Evolutionary conservation across 768 basidiomycete species (phyloP), one percentile per base, ranked within the genome.

Genomic region (Lanmaoa rubissima): DNA sequence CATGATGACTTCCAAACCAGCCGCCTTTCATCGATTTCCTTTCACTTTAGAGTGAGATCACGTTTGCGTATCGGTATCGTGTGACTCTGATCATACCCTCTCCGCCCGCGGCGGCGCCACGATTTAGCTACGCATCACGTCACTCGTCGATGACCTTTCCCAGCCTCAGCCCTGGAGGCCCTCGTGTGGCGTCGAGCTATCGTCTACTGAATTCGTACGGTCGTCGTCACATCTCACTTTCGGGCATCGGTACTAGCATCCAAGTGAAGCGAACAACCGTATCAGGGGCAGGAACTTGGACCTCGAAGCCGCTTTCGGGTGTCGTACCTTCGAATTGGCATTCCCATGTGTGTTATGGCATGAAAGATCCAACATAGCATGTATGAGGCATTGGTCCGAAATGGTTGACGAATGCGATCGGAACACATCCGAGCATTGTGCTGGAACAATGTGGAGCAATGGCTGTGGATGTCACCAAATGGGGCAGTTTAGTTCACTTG

Each of bases 81-180:
- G 13, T 21, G 36, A 12, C 16, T 17, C 3, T 5, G 26, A 51
- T 51, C 48, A 13, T 36, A 9, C 1, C 35, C 19, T n/a, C 43
- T 54, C 21, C 41, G 48, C 45, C 21, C 40, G 59, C 54, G 59
- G 55, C 38, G 55, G 44, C 43, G 21, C 21, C 21, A 24, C 21
- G 21, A 24, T 24, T 24, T 24, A 24, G 21, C 21, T 24, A 7
- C 28, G 19, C 51, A 6, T 24, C 21, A 50, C 48, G 10, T 47
- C 50, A 21, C 40, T 17, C 21, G 28, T 7, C 36, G 38, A 24
- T 26, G 48, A 10, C 14, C 1, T 19, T 34, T 32, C 13, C 32
- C 21, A 10, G 19, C 14, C 31, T 47, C 45, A 9, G n/a, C 9
- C 45, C 4, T 7, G 34, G 34, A 17, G 4, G 47, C 12, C 34